Evolutionary conservation across 2,329 filamentous ascomycete genomes (phyloP).

Genomic region (Diaporthe nobilis): DNA sequence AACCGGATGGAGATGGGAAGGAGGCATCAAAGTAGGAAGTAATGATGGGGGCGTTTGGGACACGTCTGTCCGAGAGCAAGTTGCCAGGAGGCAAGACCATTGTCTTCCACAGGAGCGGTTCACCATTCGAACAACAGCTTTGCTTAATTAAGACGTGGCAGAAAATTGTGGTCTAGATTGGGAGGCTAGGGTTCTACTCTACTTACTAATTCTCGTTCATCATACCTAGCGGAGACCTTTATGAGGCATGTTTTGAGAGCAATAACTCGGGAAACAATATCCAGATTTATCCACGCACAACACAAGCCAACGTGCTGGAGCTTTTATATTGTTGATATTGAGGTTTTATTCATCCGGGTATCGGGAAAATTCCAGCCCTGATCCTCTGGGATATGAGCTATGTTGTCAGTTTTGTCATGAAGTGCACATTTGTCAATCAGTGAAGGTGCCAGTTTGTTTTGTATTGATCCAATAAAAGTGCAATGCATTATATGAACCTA

Average conservation of each 20-base stretch:
- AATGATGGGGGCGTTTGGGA: not conserved
- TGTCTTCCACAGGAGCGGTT: not conserved
- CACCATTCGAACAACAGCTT: not conserved
- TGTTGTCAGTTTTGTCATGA: too few species aligned
- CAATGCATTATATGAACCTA: not conserved
- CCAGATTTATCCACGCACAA: too few species aligned
- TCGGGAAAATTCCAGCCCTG: too few species aligned
- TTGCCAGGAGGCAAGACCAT: too few species aligned
- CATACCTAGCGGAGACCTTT: not conserved
- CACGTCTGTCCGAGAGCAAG: not conserved
- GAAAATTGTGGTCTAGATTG: not conserved
- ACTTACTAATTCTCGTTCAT: not conserved
- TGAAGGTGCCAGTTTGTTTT: not conserved
- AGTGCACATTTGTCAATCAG: not conserved
- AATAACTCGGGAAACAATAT: too few species aligned
- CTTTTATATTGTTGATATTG: too few species aligned
- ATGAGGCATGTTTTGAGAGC: not conserved
- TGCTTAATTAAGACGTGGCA: not conserved
- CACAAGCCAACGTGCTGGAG: too few species aligned
- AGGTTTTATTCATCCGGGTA: too few species aligned
- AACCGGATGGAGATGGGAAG: conserved; percentile 9
- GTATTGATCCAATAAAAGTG: not conserved
- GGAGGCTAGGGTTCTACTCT: not conserved
- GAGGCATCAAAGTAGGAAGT: not conserved
- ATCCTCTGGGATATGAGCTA: too few species aligned